Conservation (phyloP, 352 stramenopile genomes). For the Phytophthora kernoviae region DNA sequence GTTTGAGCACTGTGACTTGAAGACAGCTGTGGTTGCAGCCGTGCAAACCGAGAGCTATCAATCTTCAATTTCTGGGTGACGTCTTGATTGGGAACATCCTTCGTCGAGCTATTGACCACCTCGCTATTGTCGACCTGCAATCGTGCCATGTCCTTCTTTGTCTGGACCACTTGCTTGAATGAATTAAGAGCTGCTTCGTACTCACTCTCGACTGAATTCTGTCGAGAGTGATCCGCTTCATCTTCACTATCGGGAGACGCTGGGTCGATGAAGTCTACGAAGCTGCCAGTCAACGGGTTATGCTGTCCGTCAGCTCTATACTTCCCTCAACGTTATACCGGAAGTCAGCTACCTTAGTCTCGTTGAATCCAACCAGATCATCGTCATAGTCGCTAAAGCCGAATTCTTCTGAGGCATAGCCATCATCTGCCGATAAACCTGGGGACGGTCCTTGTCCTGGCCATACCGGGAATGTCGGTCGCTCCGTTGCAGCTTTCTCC, state of each 20-base stretch:
- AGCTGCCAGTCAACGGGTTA: conserved; percentile 24
- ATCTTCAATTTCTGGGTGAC: conserved; percentile 7
- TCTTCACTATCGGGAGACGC: conserved; percentile 10
- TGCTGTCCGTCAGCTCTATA: not conserved
- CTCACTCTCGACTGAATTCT: conserved; percentile 24
- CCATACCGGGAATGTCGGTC: conserved; percentile 29
- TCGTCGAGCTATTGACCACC: not conserved
- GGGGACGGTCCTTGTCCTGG: conserved; percentile 16
- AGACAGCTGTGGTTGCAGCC: conserved; percentile 14
- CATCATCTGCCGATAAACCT: conserved; percentile 27
- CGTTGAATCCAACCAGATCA: conserved; percentile 4
- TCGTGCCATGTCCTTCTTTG: not conserved
- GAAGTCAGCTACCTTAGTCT: conserved; percentile 6
- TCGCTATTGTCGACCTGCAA: not conserved
- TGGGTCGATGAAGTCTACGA: conserved; percentile 28
- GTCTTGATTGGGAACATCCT: not conserved
- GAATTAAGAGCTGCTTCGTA: conserved; percentile 7
- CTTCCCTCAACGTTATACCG: conserved; percentile 2
- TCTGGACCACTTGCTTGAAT: not conserved
- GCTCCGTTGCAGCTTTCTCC: conserved; percentile 33
- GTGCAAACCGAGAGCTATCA: conserved; percentile 17
- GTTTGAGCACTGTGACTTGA: conserved; percentile 4
- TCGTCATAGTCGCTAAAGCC: conserved; percentile 33
- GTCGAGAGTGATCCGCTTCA: conserved; percentile 8
- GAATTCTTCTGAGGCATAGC: conserved; percentile 33